Base-by-base conservation (phyloP, 305 asterid species). In the Plantago rigida region DNA sequence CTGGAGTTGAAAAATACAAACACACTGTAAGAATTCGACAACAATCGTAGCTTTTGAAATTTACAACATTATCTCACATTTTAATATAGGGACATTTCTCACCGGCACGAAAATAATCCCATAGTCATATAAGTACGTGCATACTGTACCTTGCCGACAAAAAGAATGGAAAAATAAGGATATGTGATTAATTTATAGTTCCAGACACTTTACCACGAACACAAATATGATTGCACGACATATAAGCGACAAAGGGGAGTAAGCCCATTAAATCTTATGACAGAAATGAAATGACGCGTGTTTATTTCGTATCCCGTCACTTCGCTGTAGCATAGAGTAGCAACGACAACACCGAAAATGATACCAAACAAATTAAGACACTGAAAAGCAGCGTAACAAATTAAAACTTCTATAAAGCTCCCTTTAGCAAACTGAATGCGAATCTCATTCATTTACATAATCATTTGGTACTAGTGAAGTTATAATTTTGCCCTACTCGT, bases 191-290 rank as follows among this genome's bases (percentile, higher is more conserved):
- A 36, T 36, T 36, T 5, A 36, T 36, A 7, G 42, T 6, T 26
- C 12, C 5, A 52, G 17, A n/a, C 13, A 22, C 54, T 49, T 49
- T 15, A 49, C 2, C 8, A 14, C 2, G 0, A 49, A 0, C 3
- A 51, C 6, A 1, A 50, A 51, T 7, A 22, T 7, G 24, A 0
- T 2, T 13, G 56, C 6, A 52, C 10, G 13, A 52, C 53, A 19
- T 45, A 59, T 14, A 46, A 59, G 45, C 53, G 13, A 59, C 64
- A 46, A 45, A 26, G 47, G 31, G 5, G 9, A 44, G 44, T 13
- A 53, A 28, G 10, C 44, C 15, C 13, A 53, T 53, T 53, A 26
- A 53, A 53, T 28, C 42, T 22, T 13, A 17, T 17, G 41, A 31
- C 46, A 26, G 29, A 14, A n/a, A 56, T 3, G 13, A 28, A 3